A percentile compares a stretch with the other conserved stretches of the same genome.
Evolutionary conservation across 2,329 filamentous ascomycete species (phyloP).

Genomic region (Fusarium burgessii): DNA sequence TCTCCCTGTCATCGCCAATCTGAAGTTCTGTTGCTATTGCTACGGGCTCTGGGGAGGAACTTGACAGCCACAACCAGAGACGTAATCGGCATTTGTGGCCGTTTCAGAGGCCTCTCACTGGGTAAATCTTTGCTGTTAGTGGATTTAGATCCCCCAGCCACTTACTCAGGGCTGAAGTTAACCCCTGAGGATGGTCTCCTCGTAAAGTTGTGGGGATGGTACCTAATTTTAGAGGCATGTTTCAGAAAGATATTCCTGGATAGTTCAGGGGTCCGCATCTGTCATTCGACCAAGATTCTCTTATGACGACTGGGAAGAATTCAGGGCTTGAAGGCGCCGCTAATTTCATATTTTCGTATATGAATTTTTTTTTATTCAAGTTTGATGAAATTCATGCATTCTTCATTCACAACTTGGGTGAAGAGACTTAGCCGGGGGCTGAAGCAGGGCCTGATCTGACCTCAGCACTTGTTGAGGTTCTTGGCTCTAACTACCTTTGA

Average conservation of each 20-base stretch:
- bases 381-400: background rate
- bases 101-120: conserved; percentile 39
- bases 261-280: conserved; percentile 24
- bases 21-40: conserved; percentile 18
- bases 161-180: conserved; percentile 9
- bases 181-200: conserved; percentile 31
- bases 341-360: background rate
- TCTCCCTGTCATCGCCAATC: conserved; percentile 34
- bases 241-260: conserved; percentile 33
- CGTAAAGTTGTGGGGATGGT: conserved; percentile 28
- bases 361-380: background rate
- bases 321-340: background rate
- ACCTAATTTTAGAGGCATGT: conserved; percentile 40
- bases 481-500: background rate
- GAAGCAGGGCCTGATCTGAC: conserved; percentile 2
- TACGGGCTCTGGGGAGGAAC: conserved; percentile 8
- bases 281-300: conserved; percentile 1
- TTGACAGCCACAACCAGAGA: conserved; percentile 28
- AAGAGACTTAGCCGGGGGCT: background rate
- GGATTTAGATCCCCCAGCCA: conserved; percentile 22
- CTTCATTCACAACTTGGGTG: background rate
- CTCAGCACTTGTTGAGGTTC: conserved; percentile 22
- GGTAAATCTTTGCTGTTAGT: conserved; percentile 19
- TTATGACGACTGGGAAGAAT: background rate
- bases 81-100: conserved; percentile 28